A percentile compares a stretch with the other conserved stretches of the same genome.
These are phyloP conservation scores for Moringa oleifera DNA, from an alignment of 345 rosid species.

Conservation along the genomic window DNA sequence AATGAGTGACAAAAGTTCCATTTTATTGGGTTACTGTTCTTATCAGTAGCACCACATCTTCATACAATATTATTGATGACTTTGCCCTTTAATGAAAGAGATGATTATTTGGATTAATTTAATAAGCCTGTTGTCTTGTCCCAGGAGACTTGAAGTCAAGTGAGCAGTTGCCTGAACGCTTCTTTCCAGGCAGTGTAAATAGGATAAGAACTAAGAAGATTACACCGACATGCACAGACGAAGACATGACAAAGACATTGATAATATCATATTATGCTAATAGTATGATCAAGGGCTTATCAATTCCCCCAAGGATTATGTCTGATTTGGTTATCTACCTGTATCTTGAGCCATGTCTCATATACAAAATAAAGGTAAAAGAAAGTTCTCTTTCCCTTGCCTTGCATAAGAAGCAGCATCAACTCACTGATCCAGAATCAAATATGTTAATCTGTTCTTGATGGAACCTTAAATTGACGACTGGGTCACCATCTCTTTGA, in stretches of 20 bases:
- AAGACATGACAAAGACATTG: background rate
- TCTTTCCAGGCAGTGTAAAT: background rate
- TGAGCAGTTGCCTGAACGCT: slow-evolving; percentile 4
- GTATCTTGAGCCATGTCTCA: background rate
- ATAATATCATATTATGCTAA: background rate
- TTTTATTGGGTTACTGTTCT: too few relatives aligned
- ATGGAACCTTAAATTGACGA: too few relatives aligned
- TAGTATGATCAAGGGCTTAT: background rate
- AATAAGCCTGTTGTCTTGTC: background rate
- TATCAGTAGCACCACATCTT: too few relatives aligned
- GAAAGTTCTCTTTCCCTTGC: too few relatives aligned
- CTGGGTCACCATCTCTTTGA: too few relatives aligned
- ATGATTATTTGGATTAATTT: background rate
- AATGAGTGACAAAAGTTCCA: too few relatives aligned
- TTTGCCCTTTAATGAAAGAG: too few relatives aligned
- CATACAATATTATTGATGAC: too few relatives aligned
- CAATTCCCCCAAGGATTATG: background rate
- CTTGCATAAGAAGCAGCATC: too few relatives aligned
- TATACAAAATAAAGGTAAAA: background rate
- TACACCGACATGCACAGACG: slow-evolving; percentile 4
- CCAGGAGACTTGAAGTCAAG: slow-evolving; percentile 17
- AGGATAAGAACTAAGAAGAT: background rate
- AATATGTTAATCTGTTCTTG: too few relatives aligned
- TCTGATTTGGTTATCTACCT: slow-evolving; percentile 9
- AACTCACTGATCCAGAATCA: too few relatives aligned